Conservation (phyloP, 169 alveolate genomes). For the Perkinsus olseni region DNA sequence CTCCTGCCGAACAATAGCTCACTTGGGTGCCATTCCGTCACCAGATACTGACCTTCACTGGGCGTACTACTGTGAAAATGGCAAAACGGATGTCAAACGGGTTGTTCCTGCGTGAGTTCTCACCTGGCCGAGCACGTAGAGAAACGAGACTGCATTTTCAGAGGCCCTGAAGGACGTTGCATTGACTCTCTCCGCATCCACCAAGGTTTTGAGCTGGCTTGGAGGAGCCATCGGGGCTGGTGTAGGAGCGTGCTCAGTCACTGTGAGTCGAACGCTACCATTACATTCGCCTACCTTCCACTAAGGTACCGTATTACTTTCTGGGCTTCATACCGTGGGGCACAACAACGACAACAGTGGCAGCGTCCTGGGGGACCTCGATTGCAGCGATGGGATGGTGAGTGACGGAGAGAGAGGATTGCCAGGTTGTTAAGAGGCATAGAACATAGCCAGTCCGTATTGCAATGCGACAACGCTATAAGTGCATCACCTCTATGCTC, state of each 20-base stretch:
- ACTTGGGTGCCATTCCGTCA: background rate
- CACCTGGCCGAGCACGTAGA: background rate
- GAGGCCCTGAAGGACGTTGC: background rate
- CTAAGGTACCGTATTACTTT: background rate
- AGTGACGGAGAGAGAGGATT: background rate
- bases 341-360: background rate
- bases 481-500: too few relatives aligned
- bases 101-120: background rate
- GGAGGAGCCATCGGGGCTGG: background rate
- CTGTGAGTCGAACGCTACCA: background rate
- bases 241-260: background rate
- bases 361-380: background rate
- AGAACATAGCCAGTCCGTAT: too few relatives aligned
- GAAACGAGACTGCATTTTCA: background rate
- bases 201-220: background rate
- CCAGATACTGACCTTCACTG: background rate
- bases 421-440: too few relatives aligned
- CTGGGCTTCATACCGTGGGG: constrained; percentile 1
- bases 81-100: background rate
- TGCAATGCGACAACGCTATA: too few relatives aligned
- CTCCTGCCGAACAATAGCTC: too few relatives aligned
- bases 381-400: background rate
- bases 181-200: background rate
- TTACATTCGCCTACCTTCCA: background rate
- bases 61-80: background rate